Base-by-base conservation (phyloP, 2,329 filamentous ascomycete genomes). In the Phialophora tarda region DNA sequence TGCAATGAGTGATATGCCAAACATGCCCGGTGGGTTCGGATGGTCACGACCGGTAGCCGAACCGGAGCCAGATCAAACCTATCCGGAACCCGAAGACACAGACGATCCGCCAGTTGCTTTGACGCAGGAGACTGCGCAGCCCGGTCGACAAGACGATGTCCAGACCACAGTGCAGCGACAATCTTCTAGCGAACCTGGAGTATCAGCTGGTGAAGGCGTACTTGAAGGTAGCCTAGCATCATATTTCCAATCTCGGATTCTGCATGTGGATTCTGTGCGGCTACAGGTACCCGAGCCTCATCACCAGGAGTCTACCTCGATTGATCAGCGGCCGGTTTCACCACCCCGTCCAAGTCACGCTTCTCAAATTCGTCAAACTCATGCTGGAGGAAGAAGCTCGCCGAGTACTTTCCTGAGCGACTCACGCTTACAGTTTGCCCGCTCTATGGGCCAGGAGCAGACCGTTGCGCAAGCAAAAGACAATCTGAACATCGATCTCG, bases 1-100 rank as follows among this genome's bases (percentile, higher is more conserved):
- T 73, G 87, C 85, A 11, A 79, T 88, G 63, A 86, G 84, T 65
- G 68, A 64, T 51, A 57, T 50, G 28, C 38, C 57, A 1, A 48
- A 62, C 32, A 71, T 71, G 66, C 69, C 69, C 21, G 69, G 69
- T 32, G 69, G 60, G 14, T 69, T 68, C 56, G 61, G 32, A 26
- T 69, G 61, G 63, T 65, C 69, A 17, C 47, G 38, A 26, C 59
- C 53, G 23, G 24, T 21, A 11, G 8, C 48, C 17, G 41, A 44
- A 23, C 23, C 60, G 10, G 57, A 62, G 24, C 47, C 24, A 12
- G 44, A 65, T 32, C 54, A 21, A 28, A 23, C 7, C 26, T n/a
- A 2, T 17, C 17, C 54, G 17, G 23, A 60, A 21, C 14, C 63
- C n/a, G 32, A 56, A 41, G 38, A 57, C 21, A 17, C 10, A 51